Percentiles rank a stretch among this genome's conserved stretches.
Conservation (phyloP, 129 eudicot genomes). For the Chrysanthemum lavandulifolium region DNA sequence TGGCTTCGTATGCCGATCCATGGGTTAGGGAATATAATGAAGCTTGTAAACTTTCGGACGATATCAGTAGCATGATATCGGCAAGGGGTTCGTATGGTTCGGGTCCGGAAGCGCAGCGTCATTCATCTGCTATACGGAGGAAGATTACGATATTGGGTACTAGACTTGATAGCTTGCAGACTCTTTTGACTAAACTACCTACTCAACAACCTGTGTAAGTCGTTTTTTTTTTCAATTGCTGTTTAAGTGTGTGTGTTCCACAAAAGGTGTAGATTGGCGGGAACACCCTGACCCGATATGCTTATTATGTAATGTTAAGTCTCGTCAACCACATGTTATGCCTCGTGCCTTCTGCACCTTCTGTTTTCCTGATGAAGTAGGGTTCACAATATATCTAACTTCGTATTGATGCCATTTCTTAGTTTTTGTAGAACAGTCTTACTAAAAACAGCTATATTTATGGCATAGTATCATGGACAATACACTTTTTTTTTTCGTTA, state of each 20-base stretch:
- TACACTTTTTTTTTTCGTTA: too few species aligned
- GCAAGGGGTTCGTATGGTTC: conserved; percentile 52
- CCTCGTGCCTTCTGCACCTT: neutral
- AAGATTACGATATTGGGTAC: conserved; percentile 77
- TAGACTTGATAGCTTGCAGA: conserved; percentile 66
- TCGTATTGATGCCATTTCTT: neutral
- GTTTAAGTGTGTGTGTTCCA: neutral
- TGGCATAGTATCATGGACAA: neutral
- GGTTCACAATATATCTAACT: neutral
- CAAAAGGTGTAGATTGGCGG: too few species aligned
- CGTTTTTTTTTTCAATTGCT: neutral
- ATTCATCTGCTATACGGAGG: conserved; percentile 64
- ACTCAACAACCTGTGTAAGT: conserved; percentile 49
- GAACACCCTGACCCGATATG: too few species aligned
- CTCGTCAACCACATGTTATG: neutral
- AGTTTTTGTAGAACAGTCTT: neutral
- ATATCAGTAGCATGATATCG: conserved; percentile 63
- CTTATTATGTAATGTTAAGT: neutral
- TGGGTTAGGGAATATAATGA: conserved; percentile 81
- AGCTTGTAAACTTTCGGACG: conserved; percentile 72
- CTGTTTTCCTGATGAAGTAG: neutral
- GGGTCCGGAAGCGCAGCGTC: conserved; percentile 77
- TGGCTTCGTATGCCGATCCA: conserved; percentile 66
- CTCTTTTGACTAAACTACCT: conserved; percentile 62
- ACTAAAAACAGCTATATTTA: neutral